These are phyloP conservation scores for Lyophyllum decastes DNA, from an alignment of 768 basidiomycete species.

Conservation along the genomic window DNA sequence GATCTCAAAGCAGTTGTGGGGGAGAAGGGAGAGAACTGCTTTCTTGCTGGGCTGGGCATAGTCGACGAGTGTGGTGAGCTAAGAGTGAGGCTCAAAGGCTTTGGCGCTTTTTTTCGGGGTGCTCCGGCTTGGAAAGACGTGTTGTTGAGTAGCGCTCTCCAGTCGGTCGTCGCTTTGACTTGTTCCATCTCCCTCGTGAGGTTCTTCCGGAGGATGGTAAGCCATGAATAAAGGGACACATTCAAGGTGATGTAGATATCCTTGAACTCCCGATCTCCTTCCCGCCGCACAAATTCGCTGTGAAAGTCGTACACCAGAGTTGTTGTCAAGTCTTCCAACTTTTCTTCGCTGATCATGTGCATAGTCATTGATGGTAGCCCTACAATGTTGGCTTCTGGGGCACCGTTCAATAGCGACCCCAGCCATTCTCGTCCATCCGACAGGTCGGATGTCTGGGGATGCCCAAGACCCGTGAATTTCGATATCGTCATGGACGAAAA, in stretches of 20 bases:
- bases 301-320: conserved; percentile 69
- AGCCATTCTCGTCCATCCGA: conserved; percentile 60
- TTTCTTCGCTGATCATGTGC: conserved; percentile 75
- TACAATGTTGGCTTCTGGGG: conserved; percentile 73
- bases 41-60: conserved; percentile 21
- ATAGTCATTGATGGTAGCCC: conserved; percentile 83
- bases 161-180: conserved; percentile 58
- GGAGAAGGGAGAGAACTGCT: conserved; percentile 20
- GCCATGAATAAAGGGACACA: conserved; percentile 80
- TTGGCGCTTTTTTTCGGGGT: conserved; percentile 40
- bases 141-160: conserved; percentile 40
- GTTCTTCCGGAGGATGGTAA: conserved; percentile 75
- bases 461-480: conserved; percentile 63
- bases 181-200: conserved; percentile 79
- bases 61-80: conserved; percentile 31
- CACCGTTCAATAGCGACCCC: conserved; percentile 56
- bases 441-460: conserved; percentile 40
- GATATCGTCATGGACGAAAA: conserved; percentile 81
- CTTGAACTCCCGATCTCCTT: conserved; percentile 56
- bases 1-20: conserved; percentile 27
- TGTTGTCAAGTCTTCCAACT: conserved; percentile 35
- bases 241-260: conserved; percentile 88
- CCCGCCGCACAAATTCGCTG: conserved; percentile 62
- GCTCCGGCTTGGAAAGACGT: conserved; percentile 27
- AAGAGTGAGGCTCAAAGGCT: conserved; percentile 32